Percentiles rank a stretch among this genome's conserved stretches.
These are phyloP conservation scores for Candida cerambycidarum DNA, from an alignment of 805 yeast genomes.

Conservation along the genomic window DNA sequence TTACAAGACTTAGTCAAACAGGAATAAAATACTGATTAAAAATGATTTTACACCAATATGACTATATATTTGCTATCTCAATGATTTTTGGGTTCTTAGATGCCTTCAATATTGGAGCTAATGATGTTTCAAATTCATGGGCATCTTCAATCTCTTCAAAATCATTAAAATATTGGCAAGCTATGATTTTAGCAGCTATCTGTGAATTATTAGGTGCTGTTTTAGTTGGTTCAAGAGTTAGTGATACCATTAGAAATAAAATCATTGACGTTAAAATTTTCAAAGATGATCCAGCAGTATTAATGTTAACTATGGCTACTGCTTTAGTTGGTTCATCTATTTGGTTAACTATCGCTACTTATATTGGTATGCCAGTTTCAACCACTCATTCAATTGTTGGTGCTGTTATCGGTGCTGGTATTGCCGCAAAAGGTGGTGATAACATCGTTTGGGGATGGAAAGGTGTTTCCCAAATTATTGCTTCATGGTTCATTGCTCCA, in stretches of 20 bases:
- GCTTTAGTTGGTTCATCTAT: constrained; percentile 71
- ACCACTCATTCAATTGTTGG: constrained; percentile 81
- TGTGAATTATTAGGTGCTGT: constrained; percentile 77
- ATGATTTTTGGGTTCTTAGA: constrained; percentile 73
- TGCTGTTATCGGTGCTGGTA: constrained; percentile 70
- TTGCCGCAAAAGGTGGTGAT: constrained; percentile 66
- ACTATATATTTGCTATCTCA: constrained; percentile 67
- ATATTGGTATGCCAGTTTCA: constrained; percentile 73
- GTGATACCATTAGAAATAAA: constrained; percentile 68
- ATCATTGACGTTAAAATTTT: constrained; percentile 55
- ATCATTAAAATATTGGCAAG: constrained; percentile 70
- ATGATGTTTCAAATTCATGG: constrained; percentile 79
- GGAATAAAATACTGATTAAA: neutral
- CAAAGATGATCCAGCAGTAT: constrained; percentile 59
- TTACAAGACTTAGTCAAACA: no score
- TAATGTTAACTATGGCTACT: constrained; percentile 73
- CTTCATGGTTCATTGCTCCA: constrained; percentile 83
- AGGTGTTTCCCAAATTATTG: constrained; percentile 70
- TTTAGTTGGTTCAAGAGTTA: constrained; percentile 69
- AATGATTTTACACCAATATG: constrained; percentile 54
- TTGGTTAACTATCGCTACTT: constrained; percentile 70
- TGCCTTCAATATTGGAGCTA: constrained; percentile 80
- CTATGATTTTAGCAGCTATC: constrained; percentile 67
- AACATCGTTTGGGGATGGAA: constrained; percentile 73
- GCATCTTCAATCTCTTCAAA: constrained; percentile 75